Percentiles rank a stretch among this genome's conserved stretches.
Evolutionary conservation across 176 grass and related monocot genomes (phyloP).

Genomic region (Chloris gayana): DNA sequence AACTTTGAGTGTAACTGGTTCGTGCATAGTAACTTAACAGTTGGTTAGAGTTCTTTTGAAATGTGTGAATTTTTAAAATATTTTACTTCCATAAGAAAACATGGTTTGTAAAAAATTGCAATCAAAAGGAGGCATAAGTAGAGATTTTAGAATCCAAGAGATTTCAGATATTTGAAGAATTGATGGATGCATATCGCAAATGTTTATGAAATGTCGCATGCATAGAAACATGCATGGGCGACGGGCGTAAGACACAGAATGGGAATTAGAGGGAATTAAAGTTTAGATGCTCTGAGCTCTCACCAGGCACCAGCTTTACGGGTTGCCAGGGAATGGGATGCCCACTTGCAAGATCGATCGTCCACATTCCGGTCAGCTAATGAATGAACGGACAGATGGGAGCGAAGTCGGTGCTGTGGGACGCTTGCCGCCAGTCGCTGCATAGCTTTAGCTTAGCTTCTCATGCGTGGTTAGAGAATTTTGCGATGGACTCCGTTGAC

Average conservation of each 20-base stretch:
- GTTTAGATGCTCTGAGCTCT: constrained; percentile 5
- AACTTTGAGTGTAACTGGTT: too few species aligned
- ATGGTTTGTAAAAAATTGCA: too few species aligned
- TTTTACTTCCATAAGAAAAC: too few species aligned
- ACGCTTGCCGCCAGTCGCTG: neutral
- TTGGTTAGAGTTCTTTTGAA: too few species aligned
- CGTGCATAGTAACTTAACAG: too few species aligned
- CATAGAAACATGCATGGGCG: neutral
- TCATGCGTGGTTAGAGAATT: constrained; percentile 29
- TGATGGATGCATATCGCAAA: too few species aligned
- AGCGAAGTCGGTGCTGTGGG: neutral
- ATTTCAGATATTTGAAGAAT: too few species aligned
- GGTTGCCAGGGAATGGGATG: constrained; percentile 39
- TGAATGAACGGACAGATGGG: neutral
- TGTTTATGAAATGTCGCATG: neutral
- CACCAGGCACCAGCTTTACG: constrained; percentile 46
- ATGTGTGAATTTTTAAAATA: too few species aligned
- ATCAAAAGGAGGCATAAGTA: too few species aligned
- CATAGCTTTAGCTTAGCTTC: neutral
- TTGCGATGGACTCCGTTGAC: constrained; percentile 33
- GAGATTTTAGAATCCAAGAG: too few species aligned
- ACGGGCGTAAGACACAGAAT: too few species aligned
- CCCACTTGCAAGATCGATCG: constrained; percentile 41
- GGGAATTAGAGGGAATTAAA: constrained; percentile 4
- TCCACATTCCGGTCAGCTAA: constrained; percentile 10